Evolutionary conservation across 2,329 filamentous ascomycete genomes (phyloP).

Genomic region (Cladosporium sphaerospermum): DNA sequence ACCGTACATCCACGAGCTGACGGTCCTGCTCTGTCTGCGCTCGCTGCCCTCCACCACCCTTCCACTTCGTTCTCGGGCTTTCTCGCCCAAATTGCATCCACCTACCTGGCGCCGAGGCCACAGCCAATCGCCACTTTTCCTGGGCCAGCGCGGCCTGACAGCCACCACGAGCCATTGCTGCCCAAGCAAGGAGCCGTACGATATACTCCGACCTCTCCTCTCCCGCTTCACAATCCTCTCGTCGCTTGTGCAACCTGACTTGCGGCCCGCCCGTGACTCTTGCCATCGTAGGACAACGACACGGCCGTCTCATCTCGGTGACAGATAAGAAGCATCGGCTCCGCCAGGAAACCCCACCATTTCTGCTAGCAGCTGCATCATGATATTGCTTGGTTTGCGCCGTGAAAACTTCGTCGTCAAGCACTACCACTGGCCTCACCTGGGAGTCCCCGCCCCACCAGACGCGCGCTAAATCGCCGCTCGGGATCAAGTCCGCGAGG

Average conservation of each 20-base stretch:
- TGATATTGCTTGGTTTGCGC: slow-evolving; percentile 24
- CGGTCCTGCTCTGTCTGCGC: neutral
- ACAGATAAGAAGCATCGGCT: neutral
- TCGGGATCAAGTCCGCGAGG: too few relatives aligned
- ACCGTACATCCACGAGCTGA: neutral
- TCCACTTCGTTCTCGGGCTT: slow-evolving; percentile 5
- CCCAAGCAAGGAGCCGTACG: slow-evolving; percentile 10
- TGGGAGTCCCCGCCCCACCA: slow-evolving; percentile 13
- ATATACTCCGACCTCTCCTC: slow-evolving; percentile 4
- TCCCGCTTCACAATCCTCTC: slow-evolving; percentile 3
- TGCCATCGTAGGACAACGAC: neutral
- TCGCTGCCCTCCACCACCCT: neutral
- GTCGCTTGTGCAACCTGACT: slow-evolving; percentile 4
- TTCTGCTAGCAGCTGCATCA: slow-evolving; percentile 18
- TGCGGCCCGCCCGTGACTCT: slow-evolving; percentile 7
- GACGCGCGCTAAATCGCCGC: slow-evolving; percentile 21
- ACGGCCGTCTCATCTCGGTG: neutral
- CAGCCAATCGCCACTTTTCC: slow-evolving; percentile 7
- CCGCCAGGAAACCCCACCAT: neutral
- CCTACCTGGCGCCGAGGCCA: neutral
- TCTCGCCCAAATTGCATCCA: neutral
- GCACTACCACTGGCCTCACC: slow-evolving; percentile 25
- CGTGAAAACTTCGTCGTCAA: slow-evolving; percentile 26
- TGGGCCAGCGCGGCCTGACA: slow-evolving; percentile 9
- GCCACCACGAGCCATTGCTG: slow-evolving; percentile 9